Base-by-base conservation (phyloP, 164 flowering plant genomes). In the Litsea cubeba region DNA sequence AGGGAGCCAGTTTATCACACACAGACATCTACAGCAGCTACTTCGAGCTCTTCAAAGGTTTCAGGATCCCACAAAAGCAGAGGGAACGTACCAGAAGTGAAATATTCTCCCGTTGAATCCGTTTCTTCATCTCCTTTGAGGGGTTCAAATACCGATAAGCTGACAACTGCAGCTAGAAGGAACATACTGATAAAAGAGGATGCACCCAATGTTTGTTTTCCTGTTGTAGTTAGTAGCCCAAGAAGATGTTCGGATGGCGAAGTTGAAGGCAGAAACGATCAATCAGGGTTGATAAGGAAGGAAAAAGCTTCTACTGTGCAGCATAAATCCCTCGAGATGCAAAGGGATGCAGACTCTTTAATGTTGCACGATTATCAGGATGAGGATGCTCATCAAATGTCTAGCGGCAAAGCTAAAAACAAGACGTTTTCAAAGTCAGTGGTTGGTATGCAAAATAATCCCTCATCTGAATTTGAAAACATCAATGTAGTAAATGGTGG, bases 11-110 rank as follows among this genome's bases (percentile, higher is more conserved):
- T 82, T 77, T 72, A 82, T 71, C 64, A 62, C 11, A 18, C 60
- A 50, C 90, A 84, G 49, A 78, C 85, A 69, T 79, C 89, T 60
- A 71, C 80, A 35, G 92, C 92, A 22, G 92, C 96, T 22, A 87
- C 94, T 77, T 95, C 99, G 35, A 95, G 98, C 84, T 91, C 98
- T 71, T 95, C 97, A 14, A 93, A 91, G 85, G 87, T 93, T 78
- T 89, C 95, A 76, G 88, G 90, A 25, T 89, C 99, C 11, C 88
- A 76, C 75, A 91, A 80, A 79, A 81, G 80, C 72, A 91, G 81
- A 84, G 72, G 80, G 51, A 86, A 82, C 68, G 73, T 80, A 75
- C 90, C 81, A 74, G 98, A 90, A 70, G 66, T 75, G 50, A 93
- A 87, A 83, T 88, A 92, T 68, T 95, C 99, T 30, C 99, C 99